These are phyloP conservation scores for Trichophyton equinum DNA, from an alignment of 2,329 filamentous ascomycete species.

Conservation along the genomic window DNA sequence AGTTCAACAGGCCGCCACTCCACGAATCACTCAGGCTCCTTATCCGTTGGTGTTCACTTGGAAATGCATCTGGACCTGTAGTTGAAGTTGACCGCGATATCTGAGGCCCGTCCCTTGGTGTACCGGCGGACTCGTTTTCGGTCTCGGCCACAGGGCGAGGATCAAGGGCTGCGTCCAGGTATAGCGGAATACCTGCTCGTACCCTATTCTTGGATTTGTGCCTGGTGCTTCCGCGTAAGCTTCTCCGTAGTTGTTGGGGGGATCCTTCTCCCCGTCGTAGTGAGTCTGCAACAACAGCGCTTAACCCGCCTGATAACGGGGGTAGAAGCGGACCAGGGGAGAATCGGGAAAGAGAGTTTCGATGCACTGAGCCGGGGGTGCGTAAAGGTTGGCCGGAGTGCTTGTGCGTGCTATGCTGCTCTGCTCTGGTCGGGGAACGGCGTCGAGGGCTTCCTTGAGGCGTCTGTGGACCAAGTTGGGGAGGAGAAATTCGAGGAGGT, in stretches of 20 bases:
- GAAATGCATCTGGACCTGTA: neutral
- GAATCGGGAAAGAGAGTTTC: constrained; percentile 42
- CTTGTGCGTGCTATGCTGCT: constrained; percentile 12
- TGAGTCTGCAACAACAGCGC: constrained; percentile 52
- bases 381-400: constrained; percentile 16
- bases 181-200: neutral
- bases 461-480: constrained; percentile 10
- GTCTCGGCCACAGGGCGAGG: neutral
- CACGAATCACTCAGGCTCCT: constrained; percentile 11
- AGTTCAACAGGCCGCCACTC: constrained; percentile 8
- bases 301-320: constrained; percentile 43
- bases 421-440: constrained; percentile 13
- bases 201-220: neutral
- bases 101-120: neutral
- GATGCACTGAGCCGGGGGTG: constrained; percentile 26
- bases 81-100: constrained; percentile 3
- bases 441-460: constrained; percentile 13
- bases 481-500: constrained; percentile 10
- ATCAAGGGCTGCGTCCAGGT: neutral
- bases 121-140: neutral
- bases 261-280: constrained; percentile 45
- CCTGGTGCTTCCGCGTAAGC: neutral
- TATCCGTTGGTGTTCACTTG: neutral
- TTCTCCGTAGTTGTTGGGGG: constrained; percentile 14
- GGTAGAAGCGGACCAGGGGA: constrained; percentile 47